A percentile compares a stretch with the other conserved stretches of the same genome.
These are phyloP conservation scores for Melampsora abietis-canadensis DNA, from an alignment of 1,284 basidiomycete genomes.

Conservation along the genomic window DNA sequence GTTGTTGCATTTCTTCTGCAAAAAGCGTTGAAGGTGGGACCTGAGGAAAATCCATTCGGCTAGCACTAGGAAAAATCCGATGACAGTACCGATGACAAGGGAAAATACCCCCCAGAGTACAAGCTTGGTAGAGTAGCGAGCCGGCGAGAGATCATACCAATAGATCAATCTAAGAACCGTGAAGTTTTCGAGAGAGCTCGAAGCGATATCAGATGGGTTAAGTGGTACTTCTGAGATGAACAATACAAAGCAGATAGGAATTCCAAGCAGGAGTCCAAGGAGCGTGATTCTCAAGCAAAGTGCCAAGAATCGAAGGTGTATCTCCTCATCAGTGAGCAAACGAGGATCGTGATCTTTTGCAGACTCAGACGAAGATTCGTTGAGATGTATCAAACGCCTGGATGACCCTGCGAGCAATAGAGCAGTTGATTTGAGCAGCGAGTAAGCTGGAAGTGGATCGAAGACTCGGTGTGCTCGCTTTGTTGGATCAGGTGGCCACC, in stretches of 20 bases:
- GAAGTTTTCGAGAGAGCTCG: conserved; percentile 13
- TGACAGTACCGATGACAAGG: conserved; percentile 9
- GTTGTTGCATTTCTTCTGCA: conserved; percentile 11
- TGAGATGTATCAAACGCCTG: not conserved
- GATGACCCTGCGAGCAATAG: not conserved
- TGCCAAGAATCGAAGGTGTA: conserved; percentile 32
- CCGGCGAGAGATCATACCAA: conserved; percentile 15
- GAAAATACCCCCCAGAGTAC: conserved; percentile 9
- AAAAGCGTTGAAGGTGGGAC: conserved; percentile 7
- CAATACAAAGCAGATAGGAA: conserved; percentile 9
- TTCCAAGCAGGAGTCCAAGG: conserved; percentile 12
- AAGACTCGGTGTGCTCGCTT: conserved; percentile 13
- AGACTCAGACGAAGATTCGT: not conserved
- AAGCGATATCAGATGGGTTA: not conserved
- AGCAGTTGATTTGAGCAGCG: conserved; percentile 14
- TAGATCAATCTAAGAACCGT: conserved; percentile 22
- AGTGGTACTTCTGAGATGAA: conserved; percentile 23
- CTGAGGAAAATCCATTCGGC: conserved; percentile 22
- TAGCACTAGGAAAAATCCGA: conserved; percentile 12
- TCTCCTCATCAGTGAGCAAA: conserved; percentile 22
- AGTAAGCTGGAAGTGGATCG: conserved; percentile 6
- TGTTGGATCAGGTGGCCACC: conserved; percentile 22
- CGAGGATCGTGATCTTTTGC: not conserved
- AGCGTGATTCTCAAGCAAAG: conserved; percentile 25
- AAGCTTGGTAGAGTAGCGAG: not conserved